Base-by-base conservation (phyloP, 345 rosid genomes). In the Eucalyptus caleyi region DNA sequence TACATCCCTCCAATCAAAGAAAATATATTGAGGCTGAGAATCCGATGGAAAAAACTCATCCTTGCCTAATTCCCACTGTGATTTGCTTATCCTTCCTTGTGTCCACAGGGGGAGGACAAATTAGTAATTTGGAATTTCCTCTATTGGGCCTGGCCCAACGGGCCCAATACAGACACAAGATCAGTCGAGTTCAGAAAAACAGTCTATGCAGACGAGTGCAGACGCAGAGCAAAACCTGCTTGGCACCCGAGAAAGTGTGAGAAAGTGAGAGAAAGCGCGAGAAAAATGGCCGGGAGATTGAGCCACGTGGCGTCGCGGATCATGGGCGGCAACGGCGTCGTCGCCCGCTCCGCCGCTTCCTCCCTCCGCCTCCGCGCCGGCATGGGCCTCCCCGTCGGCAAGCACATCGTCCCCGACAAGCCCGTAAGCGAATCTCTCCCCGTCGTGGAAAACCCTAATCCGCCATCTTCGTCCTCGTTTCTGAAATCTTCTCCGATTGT, bases 371-470 rank as follows among this genome's bases (percentile, higher is more conserved):
- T 93, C 87, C 98, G 98, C 45, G 93, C 99, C 90, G 99, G 99
- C 72, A 96, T 97, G 97, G 99, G 99, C 89, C 96, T 96, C 40
- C 99, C 99, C 37, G 97, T 95, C 88, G 99, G 99, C 72, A 96
- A 95, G 89, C 99, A 97, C 93, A 95, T 97, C 94, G 98, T 98
- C 92, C 99, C 99, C 88, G 94, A 98, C 86, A 96, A 98, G 92
- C 97, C 99, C 21, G 99, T 98, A 86, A 92, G 96, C 92, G 44
- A 19, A 56, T 56, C 62, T 56, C 23, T 81, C 11, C 50, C 37
- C 45, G 80, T 12, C 77, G 11, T 49, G 11, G 11, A 44, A 77
- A 89, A 86, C 86, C 72, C 86, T 42, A 62, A 37, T 53, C 83
- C 40, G 60, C 85, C 47, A 37, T 42, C 56, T 26, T 30, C 27